Evolutionary conservation across 768 basidiomycete genomes (phyloP), one percentile per base, ranked within the genome.

Genomic region (Podaxis sp.): DNA sequence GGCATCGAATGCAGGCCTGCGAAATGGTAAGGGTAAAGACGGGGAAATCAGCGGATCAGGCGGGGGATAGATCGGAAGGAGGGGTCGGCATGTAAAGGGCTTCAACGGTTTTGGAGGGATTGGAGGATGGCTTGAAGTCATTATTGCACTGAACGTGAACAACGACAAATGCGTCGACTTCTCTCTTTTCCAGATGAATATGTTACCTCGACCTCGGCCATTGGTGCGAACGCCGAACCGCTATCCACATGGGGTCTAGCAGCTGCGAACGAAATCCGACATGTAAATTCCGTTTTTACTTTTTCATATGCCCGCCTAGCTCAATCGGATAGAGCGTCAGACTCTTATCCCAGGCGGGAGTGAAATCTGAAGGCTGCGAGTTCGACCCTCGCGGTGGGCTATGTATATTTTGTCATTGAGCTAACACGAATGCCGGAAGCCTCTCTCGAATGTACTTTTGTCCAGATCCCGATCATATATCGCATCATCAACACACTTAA

Each of bases 311-410:
- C 81, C 81, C 78, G 80, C 80, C 80, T 82, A 82, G 81, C 81
- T 83, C 81, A 82, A 82, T 82, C 79, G 81, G 81, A 78, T 80
- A 82, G 81, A 82, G 81, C 81, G 80, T 82, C 80, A 80, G 81
- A 82, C 80, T 82, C 70, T 73, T 73, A 72, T n/a, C n/a, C 30
- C 11, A 28, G 44, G 44, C 38, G 26, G 52, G 52, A 11, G 2
- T 38, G 12, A 50, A 56, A 88, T 88, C 87, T 88, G 85, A 88
- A 88, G 87, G 87, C 84, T 88, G 87, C 87, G 87, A 86, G 87
- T 88, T 88, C 87, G 87, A 88, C 81, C 87, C 87, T 86, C 87
- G 87, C 87, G 87, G 85, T 87, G 87, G 87, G 86, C 87, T 87
- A 85, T 2, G 65, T 30, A 12, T 3, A 26, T 26, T 26, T 26